Evolutionary conservation across 768 basidiomycete genomes (phyloP), one percentile per base, ranked within the genome.

Genomic region (Hericium erinaceus): DNA sequence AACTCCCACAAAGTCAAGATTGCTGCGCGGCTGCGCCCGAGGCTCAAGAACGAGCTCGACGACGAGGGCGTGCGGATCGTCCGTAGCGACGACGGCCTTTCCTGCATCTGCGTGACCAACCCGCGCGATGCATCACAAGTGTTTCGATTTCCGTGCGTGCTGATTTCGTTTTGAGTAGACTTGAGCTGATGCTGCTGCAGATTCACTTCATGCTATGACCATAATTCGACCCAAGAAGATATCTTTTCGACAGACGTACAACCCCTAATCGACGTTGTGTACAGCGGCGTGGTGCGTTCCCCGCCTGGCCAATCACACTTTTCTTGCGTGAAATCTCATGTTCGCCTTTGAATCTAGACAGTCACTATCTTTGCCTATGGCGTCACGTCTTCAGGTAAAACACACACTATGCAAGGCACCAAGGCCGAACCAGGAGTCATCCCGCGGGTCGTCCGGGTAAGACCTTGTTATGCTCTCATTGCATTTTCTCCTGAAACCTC

Each of bases 331-430:
- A 39, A 41, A 33, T 33, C 24, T 40, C 51, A 38, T 16, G 50
- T 40, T 26, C 11, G 33, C 20, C 28, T 15, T 16, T 18, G 56
- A 5, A 28, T 33, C 12, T 38, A 91, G 88, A 92, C 87, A 0
- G 84, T 91, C 3, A 93, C 91, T 10, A 83, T 94, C 15, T 93
- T 94, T 61, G 89, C 90, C 1, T 94, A 94, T 70, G 92, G 92
- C 7, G 91, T 93, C 12, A 94, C 91, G 10, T 92, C 89, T 1
- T 91, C 88, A 5, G 92, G 92, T 16, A 94, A 93, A 75, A 95
- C 92, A 0, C 83, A 92, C 69, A 95, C 93, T 0, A 95, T 95
- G 89, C 92, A 94, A 72, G 92, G 92, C 39, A 83, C 77, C 7
- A 77, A 71, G 39, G 51, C 75, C 1, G 77, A 89, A 37, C 89